phyloP scores from a whole-genome alignment of 2,329 filamentous ascomycete species.

The Neopestalotiopsis sp. region DNA sequence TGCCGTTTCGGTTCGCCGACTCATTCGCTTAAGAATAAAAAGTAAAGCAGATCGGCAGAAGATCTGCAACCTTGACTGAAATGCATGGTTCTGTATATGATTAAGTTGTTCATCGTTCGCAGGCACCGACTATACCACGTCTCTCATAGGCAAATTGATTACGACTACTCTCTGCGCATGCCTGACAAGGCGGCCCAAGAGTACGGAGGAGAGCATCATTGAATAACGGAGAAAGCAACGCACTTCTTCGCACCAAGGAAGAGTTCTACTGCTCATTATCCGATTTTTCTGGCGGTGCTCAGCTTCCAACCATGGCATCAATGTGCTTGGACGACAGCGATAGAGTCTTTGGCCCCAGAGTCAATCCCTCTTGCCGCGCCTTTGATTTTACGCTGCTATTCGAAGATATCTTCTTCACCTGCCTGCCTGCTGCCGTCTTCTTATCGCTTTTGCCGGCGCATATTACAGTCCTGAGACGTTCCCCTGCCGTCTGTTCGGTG shows the following conservation, averaged over 20 bases:
- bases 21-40: neutral
- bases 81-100: neutral
- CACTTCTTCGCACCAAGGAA: too few relatives aligned
- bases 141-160: neutral
- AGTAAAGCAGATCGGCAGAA: too few relatives aligned
- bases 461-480: slow-evolving; percentile 15
- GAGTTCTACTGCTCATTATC: neutral
- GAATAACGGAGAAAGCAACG: too few relatives aligned
- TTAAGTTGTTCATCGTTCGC: neutral
- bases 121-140: neutral
- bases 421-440: slow-evolving; percentile 26
- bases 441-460: slow-evolving; percentile 24
- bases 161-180: neutral
- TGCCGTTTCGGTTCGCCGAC: neutral
- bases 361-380: slow-evolving; percentile 29
- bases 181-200: too few relatives aligned
- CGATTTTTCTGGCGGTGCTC: neutral
- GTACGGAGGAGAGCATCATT: too few relatives aligned
- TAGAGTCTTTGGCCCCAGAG: slow-evolving; percentile 29
- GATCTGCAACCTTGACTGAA: neutral
- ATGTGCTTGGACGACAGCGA: slow-evolving; percentile 20
- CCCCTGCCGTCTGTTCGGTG: slow-evolving; percentile 13
- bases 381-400: slow-evolving; percentile 37
- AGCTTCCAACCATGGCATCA: neutral
- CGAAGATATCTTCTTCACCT: slow-evolving; percentile 33